Conservation (phyloP, 805 yeast species). For the Millerago galiae region DNA sequence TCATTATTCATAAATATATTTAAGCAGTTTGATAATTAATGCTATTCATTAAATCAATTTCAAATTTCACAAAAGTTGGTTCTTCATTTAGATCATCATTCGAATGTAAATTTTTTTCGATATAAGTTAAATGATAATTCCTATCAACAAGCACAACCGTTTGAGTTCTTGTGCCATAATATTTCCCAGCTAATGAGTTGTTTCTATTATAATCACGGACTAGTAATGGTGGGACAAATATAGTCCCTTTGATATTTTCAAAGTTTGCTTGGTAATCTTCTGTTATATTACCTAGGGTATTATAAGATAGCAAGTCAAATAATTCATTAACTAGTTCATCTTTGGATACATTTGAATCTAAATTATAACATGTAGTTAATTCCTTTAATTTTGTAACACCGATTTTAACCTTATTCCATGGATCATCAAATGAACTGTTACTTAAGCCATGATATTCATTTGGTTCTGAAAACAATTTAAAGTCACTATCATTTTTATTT, state of each 20-base stretch:
- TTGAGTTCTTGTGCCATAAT: constrained; percentile 86
- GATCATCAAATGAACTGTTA: constrained; percentile 56
- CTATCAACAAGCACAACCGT: constrained; percentile 61
- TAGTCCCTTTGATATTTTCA: constrained; percentile 46
- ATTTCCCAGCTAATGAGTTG: constrained; percentile 39
- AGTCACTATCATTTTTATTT: constrained; percentile 22
- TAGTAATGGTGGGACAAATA: constrained; percentile 66
- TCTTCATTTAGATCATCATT: constrained; percentile 30
- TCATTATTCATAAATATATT: background rate
- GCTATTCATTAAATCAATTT: constrained; percentile 16
- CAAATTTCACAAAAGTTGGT: constrained; percentile 20
- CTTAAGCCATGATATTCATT: constrained; percentile 51
- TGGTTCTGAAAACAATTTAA: constrained; percentile 23
- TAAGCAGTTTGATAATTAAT: background rate
- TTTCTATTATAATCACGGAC: constrained; percentile 27
- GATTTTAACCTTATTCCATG: constrained; percentile 67
- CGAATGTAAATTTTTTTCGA: constrained; percentile 56
- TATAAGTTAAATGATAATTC: constrained; percentile 45
- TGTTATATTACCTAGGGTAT: constrained; percentile 26
- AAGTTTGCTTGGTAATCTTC: constrained; percentile 28
- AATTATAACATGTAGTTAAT: constrained; percentile 22
- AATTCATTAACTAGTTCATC: constrained; percentile 42
- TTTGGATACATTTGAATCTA: constrained; percentile 21
- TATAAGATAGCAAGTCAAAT: constrained; percentile 49
- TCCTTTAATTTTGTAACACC: constrained; percentile 44